phyloP scores from a whole-genome alignment of 495 filamentous ascomycete genomes.

The Cryomyces minteri region DNA sequence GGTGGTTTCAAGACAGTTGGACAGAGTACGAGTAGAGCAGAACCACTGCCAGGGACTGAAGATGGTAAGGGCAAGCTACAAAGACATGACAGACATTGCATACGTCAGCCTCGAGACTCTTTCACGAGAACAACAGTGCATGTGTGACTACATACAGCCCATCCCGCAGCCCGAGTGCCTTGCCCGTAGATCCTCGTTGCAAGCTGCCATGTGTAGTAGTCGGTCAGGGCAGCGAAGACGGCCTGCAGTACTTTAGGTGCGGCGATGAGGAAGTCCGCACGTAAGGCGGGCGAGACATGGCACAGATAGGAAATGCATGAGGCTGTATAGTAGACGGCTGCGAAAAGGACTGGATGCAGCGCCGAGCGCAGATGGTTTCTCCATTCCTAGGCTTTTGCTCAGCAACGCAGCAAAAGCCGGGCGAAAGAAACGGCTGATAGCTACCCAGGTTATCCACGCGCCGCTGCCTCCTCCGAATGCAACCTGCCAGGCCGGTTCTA shows the following conservation, averaged over 20 bases:
- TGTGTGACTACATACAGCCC: slow-evolving; percentile 36
- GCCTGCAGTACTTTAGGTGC: slow-evolving; percentile 64
- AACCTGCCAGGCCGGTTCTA: slow-evolving; percentile 87
- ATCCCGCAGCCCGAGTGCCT: slow-evolving; percentile 36
- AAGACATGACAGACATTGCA: background rate
- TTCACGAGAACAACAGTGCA: background rate
- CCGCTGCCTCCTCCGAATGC: slow-evolving; percentile 62
- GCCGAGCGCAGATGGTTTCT: slow-evolving; percentile 75
- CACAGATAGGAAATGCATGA: slow-evolving; percentile 32
- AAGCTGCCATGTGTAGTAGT: slow-evolving; percentile 82
- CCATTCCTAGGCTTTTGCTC: slow-evolving; percentile 57
- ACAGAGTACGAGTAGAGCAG: slow-evolving; percentile 80
- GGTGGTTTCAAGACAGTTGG: slow-evolving; percentile 82
- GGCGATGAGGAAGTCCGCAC: slow-evolving; percentile 44
- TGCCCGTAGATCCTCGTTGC: slow-evolving; percentile 53
- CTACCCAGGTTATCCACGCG: slow-evolving; percentile 94
- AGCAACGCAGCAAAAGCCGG: background rate
- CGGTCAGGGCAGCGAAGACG: slow-evolving; percentile 54
- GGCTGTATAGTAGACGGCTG: slow-evolving; percentile 48
- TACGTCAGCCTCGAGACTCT: background rate
- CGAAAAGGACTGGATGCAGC: slow-evolving; percentile 76
- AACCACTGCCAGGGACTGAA: slow-evolving; percentile 95
- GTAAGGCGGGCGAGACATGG: slow-evolving; percentile 27
- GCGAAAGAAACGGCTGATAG: background rate
- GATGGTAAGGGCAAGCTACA: slow-evolving; percentile 47